Conservation (phyloP, 2,329 filamentous ascomycete species). For the Cephalotrichum gorgonifer region DNA sequence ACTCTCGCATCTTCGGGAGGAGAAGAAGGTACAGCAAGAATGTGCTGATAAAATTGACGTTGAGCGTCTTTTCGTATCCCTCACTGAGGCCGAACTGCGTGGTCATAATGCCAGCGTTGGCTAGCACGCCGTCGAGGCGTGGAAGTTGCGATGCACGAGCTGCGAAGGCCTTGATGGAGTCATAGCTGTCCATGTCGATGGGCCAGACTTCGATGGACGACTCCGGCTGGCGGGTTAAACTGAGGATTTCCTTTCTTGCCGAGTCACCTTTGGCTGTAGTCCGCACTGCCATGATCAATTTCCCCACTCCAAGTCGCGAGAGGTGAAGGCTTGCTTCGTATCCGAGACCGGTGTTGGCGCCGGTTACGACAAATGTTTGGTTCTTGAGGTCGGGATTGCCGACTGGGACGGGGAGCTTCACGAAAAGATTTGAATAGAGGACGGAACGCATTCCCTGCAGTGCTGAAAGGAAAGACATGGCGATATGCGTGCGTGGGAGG, state of each 20-base stretch:
- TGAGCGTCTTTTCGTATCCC: slow-evolving; percentile 37
- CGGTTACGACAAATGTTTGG: slow-evolving; percentile 40
- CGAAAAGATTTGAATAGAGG: not conserved
- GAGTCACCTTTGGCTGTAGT: slow-evolving; percentile 28
- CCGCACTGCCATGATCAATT: slow-evolving; percentile 37
- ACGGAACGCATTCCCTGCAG: not conserved
- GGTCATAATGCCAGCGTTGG: slow-evolving; percentile 31
- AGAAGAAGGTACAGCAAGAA: slow-evolving; percentile 13
- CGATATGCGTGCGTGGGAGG: no score
- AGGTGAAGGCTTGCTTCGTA: slow-evolving; percentile 31
- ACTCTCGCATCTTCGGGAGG: slow-evolving; percentile 14
- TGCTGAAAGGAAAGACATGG: not conserved
- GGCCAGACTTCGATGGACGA: slow-evolving; percentile 32
- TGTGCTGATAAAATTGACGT: slow-evolving; percentile 15
- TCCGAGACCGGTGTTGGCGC: slow-evolving; percentile 37
- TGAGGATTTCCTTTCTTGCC: slow-evolving; percentile 13
- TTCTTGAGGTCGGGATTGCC: not conserved
- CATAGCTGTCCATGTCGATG: slow-evolving; percentile 36
- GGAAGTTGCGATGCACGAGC: slow-evolving; percentile 15
- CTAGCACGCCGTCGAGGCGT: slow-evolving; percentile 31
- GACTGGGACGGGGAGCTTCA: not conserved
- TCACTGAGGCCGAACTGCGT: slow-evolving; percentile 23
- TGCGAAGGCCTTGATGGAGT: slow-evolving; percentile 31
- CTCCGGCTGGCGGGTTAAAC: not conserved
- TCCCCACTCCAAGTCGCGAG: slow-evolving; percentile 24